phyloP scores from a whole-genome alignment of 2,329 filamentous ascomycete species.

The Arthrobotrys conoides region DNA sequence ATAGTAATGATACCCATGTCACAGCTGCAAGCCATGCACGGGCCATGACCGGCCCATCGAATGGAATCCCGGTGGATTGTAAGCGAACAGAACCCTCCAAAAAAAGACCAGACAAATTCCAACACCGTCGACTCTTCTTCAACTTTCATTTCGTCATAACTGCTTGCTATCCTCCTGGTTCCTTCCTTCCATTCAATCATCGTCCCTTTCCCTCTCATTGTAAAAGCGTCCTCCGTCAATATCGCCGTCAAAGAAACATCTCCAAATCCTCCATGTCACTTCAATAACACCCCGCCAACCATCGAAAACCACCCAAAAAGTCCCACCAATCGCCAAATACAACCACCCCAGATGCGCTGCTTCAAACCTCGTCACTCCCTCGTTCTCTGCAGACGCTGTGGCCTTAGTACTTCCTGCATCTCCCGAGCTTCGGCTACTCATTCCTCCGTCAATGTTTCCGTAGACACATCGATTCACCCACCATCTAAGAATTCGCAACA shows the following conservation, averaged over 20 bases:
- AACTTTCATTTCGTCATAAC: constrained; percentile 20
- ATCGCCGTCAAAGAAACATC: not conserved
- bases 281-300: not conserved
- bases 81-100: constrained; percentile 82
- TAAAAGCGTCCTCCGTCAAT: not conserved
- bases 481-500: not conserved
- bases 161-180: no score
- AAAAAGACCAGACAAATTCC: not conserved
- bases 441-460: not conserved
- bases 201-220: not conserved
- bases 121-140: constrained; percentile 17
- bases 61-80: constrained; percentile 73
- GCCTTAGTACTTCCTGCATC: constrained; percentile 46
- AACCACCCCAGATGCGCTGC: constrained; percentile 40
- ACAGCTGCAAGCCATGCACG: not conserved
- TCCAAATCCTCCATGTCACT: constrained; percentile 7
- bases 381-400: constrained; percentile 39
- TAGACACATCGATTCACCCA: constrained; percentile 9
- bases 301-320: not conserved
- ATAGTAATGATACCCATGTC: not conserved
- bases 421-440: constrained; percentile 35
- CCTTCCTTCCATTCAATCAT: not conserved
- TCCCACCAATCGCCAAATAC: not conserved
- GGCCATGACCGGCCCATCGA: not conserved
- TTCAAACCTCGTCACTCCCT: constrained; percentile 40